These are phyloP conservation scores for Lophiostoma macrostomum DNA, from an alignment of 495 filamentous ascomycete species.

Conservation along the genomic window DNA sequence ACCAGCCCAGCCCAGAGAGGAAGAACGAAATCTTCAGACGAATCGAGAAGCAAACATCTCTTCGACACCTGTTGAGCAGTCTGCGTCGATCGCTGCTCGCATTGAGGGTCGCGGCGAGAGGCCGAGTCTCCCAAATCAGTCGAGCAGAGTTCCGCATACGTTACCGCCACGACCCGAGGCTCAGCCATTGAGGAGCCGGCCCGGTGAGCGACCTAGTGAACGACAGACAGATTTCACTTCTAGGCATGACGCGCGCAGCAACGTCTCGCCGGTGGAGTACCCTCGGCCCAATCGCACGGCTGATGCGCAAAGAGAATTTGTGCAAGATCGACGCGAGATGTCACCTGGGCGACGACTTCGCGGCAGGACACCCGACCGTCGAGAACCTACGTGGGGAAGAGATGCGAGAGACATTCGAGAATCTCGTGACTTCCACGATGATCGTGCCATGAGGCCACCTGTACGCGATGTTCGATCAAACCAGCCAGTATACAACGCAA, in stretches of 20 bases:
- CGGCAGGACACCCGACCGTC: constrained; percentile 34
- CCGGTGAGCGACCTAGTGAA: constrained; percentile 26
- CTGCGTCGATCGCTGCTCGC: background rate
- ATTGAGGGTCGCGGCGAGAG: constrained; percentile 8
- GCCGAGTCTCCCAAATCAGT: constrained; percentile 5
- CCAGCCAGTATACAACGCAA: constrained; percentile 8
- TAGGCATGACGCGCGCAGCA: constrained; percentile 26
- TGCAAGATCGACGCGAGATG: constrained; percentile 30
- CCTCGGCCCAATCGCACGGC: constrained; percentile 35
- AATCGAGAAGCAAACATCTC: background rate
- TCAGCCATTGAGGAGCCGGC: constrained; percentile 19
- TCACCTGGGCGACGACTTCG: constrained; percentile 35
- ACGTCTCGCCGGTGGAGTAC: constrained; percentile 27
- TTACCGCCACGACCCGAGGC: constrained; percentile 33
- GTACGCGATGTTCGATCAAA: constrained; percentile 25
- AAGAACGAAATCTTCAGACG: background rate
- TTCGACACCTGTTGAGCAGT: background rate
- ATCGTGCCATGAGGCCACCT: constrained; percentile 22
- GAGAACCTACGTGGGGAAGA: constrained; percentile 16
- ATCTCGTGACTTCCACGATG: constrained; percentile 31
- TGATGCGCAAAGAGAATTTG: constrained; percentile 28
- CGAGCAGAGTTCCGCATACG: constrained; percentile 25
- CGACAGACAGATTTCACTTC: constrained; percentile 13
- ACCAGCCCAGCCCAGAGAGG: background rate
- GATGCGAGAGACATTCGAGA: constrained; percentile 6